A percentile compares a stretch with the other conserved stretches of the same genome.
Conservation (phyloP, 768 basidiomycete genomes). For the Thelephora aurantiotincta region DNA sequence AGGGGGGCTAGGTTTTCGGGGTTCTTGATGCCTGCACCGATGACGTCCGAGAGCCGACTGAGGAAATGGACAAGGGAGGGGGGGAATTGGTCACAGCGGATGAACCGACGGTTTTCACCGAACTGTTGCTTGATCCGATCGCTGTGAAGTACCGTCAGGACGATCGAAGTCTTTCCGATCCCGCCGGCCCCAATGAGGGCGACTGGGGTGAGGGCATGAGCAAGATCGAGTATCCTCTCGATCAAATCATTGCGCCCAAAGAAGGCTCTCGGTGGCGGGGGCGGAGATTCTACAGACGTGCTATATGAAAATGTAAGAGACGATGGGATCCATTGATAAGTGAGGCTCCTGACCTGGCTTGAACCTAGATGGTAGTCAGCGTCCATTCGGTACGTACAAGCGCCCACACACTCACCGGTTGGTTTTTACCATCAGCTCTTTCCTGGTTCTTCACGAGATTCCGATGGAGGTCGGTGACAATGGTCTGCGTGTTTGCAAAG, state of each 20-base stretch:
- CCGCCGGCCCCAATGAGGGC: conserved; percentile 5
- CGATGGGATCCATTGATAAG: too few relatives aligned
- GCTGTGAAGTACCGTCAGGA: conserved; percentile 2
- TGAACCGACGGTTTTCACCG: conserved; percentile 1
- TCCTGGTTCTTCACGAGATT: too few relatives aligned
- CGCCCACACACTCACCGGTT: too few relatives aligned
- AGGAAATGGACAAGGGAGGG: conserved; percentile 1
- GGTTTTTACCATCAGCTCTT: too few relatives aligned
- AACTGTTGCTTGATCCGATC: background rate
- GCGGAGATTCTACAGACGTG: background rate
- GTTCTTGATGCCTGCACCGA: background rate
- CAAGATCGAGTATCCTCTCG: background rate
- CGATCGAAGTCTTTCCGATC: conserved; percentile 7
- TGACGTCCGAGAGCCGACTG: background rate
- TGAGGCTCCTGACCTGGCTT: too few relatives aligned
- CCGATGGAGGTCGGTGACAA: too few relatives aligned
- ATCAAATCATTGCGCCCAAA: background rate
- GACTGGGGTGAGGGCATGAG: background rate
- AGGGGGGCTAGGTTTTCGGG: background rate
- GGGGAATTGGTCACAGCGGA: conserved; percentile 1
- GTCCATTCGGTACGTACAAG: too few relatives aligned
- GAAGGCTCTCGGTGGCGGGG: background rate
- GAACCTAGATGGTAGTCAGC: too few relatives aligned
- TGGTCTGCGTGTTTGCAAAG: too few relatives aligned
- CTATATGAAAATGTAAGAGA: too few relatives aligned